phyloP scores from a whole-genome alignment of 805 yeast species.

The Brettanomyces bruxellensis region DNA sequence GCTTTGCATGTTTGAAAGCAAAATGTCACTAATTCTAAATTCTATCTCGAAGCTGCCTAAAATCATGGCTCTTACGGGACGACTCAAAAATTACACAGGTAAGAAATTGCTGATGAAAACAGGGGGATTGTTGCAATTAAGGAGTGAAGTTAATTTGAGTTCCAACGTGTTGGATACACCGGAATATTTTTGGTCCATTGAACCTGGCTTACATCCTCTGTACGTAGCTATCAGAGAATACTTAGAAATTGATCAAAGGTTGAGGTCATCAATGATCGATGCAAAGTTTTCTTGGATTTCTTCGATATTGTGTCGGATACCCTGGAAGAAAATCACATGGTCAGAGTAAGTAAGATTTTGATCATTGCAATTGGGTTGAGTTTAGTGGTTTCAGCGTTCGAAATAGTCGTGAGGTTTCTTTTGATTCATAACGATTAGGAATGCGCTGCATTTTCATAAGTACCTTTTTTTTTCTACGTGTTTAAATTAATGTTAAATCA shows the following conservation, averaged over 20 bases:
- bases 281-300: conserved; percentile 88
- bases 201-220: conserved; percentile 90
- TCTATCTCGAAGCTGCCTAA: conserved; percentile 87
- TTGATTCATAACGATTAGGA: conserved; percentile 26
- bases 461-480: not conserved
- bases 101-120: conserved; percentile 81
- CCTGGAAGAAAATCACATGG: conserved; percentile 87
- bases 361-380: conserved; percentile 74
- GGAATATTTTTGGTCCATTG: conserved; percentile 91
- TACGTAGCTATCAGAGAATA: conserved; percentile 87
- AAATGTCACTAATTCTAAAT: conserved; percentile 76
- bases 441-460: too few relatives aligned
- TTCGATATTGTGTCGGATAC: conserved; percentile 91
- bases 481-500: not conserved
- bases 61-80: conserved; percentile 82
- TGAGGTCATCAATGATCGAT: conserved; percentile 85
- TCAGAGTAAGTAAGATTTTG: conserved; percentile 84
- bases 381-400: conserved; percentile 66
- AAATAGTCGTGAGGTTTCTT: conserved; percentile 51
- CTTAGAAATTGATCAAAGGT: conserved; percentile 93
- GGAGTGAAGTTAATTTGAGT: conserved; percentile 89
- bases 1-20: conserved; percentile 80
- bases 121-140: conserved; percentile 78
- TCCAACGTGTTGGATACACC: conserved; percentile 92
- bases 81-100: conserved; percentile 66